Evolutionary conservation across 495 filamentous ascomycete genomes (phyloP), one percentile per base, ranked within the genome.

Genomic region (Cercophora newfieldiana): DNA sequence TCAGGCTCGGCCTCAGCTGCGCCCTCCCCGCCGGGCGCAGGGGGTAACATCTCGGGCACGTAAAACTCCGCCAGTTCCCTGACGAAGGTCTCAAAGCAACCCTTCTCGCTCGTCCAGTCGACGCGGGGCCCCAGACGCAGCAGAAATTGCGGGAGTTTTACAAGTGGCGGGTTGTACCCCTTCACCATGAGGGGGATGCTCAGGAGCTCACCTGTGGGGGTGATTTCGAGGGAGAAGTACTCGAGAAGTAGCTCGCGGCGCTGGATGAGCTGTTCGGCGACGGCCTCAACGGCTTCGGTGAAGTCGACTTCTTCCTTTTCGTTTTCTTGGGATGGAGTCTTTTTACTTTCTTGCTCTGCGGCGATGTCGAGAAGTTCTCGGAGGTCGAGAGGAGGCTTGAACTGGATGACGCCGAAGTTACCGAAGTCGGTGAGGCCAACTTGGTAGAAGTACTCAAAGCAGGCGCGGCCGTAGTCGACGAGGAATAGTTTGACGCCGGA

Each of bases 371-470:
- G 81, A 10, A 98, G 77, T 59, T 91, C 87, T 16, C 81, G 75
- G 10, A 98, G 77, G 59, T 86, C 83, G 0, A 97, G 85, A 0
- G 92, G 83, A 0, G 93, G 91, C 58, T 89, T 85, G 63, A 98
- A 91, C 8, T 83, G 84, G 69, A 98, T 96, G 58, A 81, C 72
- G 18, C 96, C 96, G 74, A 97, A 98, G 72, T 98, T 98, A 1
- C 90, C 93, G 76, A 98, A 99, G 73, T 98, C 93, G 0, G 95
- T 97, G 50, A 99, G 85, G 1, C 94, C 96, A 53, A 98, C 80
- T 77, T 99, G 96, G 79, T 99, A 98, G 79, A 99, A 97, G 78
- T 94, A 94, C 72, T 98, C 96, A 63, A 87, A 89, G 76, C 88
- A 90, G 16, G 92, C 81, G 71, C 92, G 88, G 18, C 93, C 95